Percentiles rank a stretch among this genome's conserved stretches.
These are phyloP conservation scores for Samsoniella hepiali DNA, from an alignment of 2,329 filamentous ascomycete genomes.

Conservation along the genomic window DNA sequence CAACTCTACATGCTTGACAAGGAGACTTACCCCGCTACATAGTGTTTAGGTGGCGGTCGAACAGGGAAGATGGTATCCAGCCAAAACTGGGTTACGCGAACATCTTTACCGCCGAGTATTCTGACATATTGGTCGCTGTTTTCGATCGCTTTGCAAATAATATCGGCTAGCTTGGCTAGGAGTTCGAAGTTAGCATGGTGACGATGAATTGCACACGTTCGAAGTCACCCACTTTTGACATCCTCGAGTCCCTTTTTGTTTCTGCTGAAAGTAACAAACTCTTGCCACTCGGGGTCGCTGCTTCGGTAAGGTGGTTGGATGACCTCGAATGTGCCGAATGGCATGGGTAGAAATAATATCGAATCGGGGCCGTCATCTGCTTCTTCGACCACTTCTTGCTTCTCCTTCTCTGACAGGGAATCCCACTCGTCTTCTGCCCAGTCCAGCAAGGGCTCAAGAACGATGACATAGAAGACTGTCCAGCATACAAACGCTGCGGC, in stretches of 20 bases:
- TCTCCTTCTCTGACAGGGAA: constrained; percentile 43
- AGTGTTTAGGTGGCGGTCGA: constrained; percentile 56
- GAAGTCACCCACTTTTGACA: constrained; percentile 43
- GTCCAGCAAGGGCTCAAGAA: constrained; percentile 45
- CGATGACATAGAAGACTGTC: constrained; percentile 42
- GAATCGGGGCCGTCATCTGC: constrained; percentile 44
- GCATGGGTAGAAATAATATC: constrained; percentile 58
- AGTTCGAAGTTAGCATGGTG: not conserved
- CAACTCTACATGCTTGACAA: not conserved
- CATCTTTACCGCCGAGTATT: constrained; percentile 43
- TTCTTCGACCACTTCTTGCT: constrained; percentile 37
- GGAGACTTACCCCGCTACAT: constrained; percentile 54
- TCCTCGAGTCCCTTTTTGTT: constrained; percentile 46
- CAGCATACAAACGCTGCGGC: constrained; percentile 38
- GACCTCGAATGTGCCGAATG: constrained; percentile 52
- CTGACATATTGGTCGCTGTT: constrained; percentile 41
- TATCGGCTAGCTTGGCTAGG: constrained; percentile 38
- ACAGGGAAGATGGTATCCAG: constrained; percentile 60
- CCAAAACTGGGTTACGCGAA: constrained; percentile 53
- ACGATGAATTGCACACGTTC: not conserved
- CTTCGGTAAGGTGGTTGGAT: constrained; percentile 50
- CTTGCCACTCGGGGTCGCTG: constrained; percentile 61
- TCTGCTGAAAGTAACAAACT: constrained; percentile 56
- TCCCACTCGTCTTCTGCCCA: constrained; percentile 43
- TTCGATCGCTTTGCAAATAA: constrained; percentile 37